phyloP scores from a whole-genome alignment of 805 yeast genomes.

The Saccharomyces mikatae region DNA sequence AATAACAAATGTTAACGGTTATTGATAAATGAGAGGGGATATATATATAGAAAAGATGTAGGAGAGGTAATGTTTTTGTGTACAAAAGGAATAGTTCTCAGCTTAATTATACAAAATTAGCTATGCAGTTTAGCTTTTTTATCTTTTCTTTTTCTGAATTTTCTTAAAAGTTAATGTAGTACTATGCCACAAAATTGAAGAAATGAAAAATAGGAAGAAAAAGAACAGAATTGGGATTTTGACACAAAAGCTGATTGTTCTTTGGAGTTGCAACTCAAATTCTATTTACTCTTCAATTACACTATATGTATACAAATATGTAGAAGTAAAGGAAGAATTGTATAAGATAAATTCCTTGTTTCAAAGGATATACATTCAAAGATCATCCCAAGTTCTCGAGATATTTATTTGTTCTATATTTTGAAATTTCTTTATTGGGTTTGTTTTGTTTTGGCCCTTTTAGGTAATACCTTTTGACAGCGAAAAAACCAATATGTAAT shows the following conservation, averaged over 20 bases:
- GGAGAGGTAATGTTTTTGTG: not conserved
- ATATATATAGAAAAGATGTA: not conserved
- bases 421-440: not conserved
- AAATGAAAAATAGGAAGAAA: not conserved
- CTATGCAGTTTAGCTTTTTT: not conserved
- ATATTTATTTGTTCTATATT: not conserved
- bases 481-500: not conserved
- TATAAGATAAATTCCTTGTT: not conserved
- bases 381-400: not conserved
- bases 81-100: not conserved
- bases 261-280: not conserved
- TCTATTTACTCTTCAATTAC: not conserved
- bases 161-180: constrained; percentile 3
- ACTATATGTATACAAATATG: not conserved
- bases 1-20: not conserved
- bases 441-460: not conserved
- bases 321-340: not conserved
- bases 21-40: not conserved
- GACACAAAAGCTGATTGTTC: not conserved
- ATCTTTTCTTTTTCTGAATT: not conserved
- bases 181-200: not conserved
- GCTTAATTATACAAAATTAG: not conserved
- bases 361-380: not conserved
- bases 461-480: not conserved
- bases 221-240: constrained; percentile 1